Percentiles rank a stretch among this genome's conserved stretches.
Conservation (phyloP, 1,139 yeast species). For the Taiozyma sp. region DNA sequence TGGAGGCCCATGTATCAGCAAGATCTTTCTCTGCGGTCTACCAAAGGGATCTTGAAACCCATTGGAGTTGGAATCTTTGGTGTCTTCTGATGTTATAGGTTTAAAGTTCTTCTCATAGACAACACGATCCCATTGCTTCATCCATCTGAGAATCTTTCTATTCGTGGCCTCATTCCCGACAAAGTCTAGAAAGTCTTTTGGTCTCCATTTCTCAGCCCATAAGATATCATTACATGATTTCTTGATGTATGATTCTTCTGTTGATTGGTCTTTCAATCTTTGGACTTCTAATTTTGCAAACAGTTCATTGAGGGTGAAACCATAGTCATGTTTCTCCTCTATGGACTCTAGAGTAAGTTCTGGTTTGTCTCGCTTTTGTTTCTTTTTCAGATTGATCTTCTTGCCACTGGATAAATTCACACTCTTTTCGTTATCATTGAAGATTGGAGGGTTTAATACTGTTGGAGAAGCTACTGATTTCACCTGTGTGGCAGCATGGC, state of each 20-base stretch:
- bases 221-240: conserved; percentile 22
- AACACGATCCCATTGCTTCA: conserved; percentile 70
- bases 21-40: conserved; percentile 65
- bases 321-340: conserved; percentile 21
- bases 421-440: conserved; percentile 2
- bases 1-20: conserved; percentile 86
- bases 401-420: conserved; percentile 20
- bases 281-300: conserved; percentile 26
- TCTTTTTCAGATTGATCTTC: conserved; percentile 18
- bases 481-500: background rate
- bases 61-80: conserved; percentile 2
- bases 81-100: conserved; percentile 13
- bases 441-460: background rate
- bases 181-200: conserved; percentile 62
- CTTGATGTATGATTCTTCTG: conserved; percentile 1
- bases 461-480: background rate
- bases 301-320: conserved; percentile 31
- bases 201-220: conserved; percentile 87
- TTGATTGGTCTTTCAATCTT: conserved; percentile 11
- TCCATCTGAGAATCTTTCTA: conserved; percentile 69
- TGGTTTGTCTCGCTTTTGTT: conserved; percentile 1
- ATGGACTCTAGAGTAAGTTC: background rate
- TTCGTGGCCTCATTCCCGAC: conserved; percentile 81
- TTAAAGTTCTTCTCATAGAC: conserved; percentile 42
- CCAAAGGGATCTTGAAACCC: conserved; percentile 45